Conservation (phyloP, 352 stramenopile genomes). For the Pythium phragmitis region DNA sequence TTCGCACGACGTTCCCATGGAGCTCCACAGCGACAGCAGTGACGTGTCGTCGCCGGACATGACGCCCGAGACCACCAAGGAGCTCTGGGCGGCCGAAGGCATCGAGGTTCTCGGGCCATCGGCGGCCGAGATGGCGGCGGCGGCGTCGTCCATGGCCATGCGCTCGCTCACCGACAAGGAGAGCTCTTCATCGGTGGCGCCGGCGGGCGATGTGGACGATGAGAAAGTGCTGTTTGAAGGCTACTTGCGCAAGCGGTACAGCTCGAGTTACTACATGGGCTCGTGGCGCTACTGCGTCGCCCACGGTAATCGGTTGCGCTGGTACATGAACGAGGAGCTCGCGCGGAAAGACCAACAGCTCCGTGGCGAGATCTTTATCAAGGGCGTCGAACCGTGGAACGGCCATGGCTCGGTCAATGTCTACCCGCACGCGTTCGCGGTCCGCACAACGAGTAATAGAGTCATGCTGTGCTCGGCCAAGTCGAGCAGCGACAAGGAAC, state of each 20-base stretch:
- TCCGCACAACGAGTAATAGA: slow-evolving; percentile 55
- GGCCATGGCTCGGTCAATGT: slow-evolving; percentile 50
- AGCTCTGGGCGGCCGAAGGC: slow-evolving; percentile 28
- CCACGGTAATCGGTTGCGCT: slow-evolving; percentile 55
- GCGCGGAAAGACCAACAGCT: slow-evolving; percentile 47
- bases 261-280: slow-evolving; percentile 70
- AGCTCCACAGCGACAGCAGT: slow-evolving; percentile 14
- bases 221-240: slow-evolving; percentile 38
- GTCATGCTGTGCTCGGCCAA: slow-evolving; percentile 62
- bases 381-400: slow-evolving; percentile 57
- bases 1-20: slow-evolving; percentile 6
- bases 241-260: slow-evolving; percentile 69
- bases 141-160: slow-evolving; percentile 14
- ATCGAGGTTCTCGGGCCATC: slow-evolving; percentile 22
- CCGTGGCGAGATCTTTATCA: slow-evolving; percentile 62
- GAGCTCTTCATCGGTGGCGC: neutral
- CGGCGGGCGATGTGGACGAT: slow-evolving; percentile 2
- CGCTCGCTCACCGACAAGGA: slow-evolving; percentile 17
- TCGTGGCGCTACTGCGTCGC: slow-evolving; percentile 74
- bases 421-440: slow-evolving; percentile 57
- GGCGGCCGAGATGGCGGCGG: neutral
- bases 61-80: slow-evolving; percentile 20
- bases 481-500: slow-evolving; percentile 38
- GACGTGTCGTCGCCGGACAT: slow-evolving; percentile 18
- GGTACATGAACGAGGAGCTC: slow-evolving; percentile 61